Percentiles rank a stretch among this genome's conserved stretches.
Evolutionary conservation across 73 alveolate genomes (phyloP).

Genomic region (Durusdinium trenchii): DNA sequence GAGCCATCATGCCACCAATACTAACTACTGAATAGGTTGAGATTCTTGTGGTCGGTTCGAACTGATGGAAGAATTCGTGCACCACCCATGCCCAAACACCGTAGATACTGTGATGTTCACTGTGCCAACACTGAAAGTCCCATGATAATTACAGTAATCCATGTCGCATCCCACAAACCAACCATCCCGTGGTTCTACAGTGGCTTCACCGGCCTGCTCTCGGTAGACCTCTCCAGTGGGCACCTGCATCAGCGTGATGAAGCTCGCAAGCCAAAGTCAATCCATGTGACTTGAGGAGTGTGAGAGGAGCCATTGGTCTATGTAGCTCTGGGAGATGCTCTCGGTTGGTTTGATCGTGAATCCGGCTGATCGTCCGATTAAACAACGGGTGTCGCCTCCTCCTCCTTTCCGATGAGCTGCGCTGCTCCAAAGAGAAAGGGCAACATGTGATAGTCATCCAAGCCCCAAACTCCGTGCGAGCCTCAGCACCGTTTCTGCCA

Average conservation of each 20-base stretch:
- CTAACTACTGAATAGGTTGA: too few relatives aligned
- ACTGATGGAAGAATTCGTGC: too few relatives aligned
- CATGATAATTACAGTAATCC: too few relatives aligned
- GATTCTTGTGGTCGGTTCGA: too few relatives aligned
- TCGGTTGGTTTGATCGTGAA: neutral
- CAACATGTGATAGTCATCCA: slow-evolving; percentile 99
- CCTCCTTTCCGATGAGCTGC: slow-evolving; percentile 97
- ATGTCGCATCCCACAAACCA: too few relatives aligned
- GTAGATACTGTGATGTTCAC: too few relatives aligned
- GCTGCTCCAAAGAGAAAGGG: slow-evolving; percentile 99
- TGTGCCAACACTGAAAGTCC: too few relatives aligned
- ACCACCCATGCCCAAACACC: too few relatives aligned
- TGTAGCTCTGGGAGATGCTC: neutral
- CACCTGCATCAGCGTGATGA: neutral
- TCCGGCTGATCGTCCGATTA: slow-evolving; percentile 96
- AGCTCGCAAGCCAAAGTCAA: neutral
- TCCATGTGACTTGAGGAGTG: too few relatives aligned
- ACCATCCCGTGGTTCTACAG: too few relatives aligned
- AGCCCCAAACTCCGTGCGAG: slow-evolving; percentile 99
- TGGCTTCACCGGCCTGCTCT: neutral
- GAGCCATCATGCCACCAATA: too few relatives aligned
- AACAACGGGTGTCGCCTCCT: slow-evolving; percentile 97
- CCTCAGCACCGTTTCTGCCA: neutral
- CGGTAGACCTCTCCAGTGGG: slow-evolving; percentile 89
- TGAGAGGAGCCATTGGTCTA: neutral